Percentiles rank a stretch among this genome's conserved stretches.
Evolutionary conservation across 1,284 basidiomycete genomes (phyloP).

Genomic region (Hymenochaete sp.): DNA sequence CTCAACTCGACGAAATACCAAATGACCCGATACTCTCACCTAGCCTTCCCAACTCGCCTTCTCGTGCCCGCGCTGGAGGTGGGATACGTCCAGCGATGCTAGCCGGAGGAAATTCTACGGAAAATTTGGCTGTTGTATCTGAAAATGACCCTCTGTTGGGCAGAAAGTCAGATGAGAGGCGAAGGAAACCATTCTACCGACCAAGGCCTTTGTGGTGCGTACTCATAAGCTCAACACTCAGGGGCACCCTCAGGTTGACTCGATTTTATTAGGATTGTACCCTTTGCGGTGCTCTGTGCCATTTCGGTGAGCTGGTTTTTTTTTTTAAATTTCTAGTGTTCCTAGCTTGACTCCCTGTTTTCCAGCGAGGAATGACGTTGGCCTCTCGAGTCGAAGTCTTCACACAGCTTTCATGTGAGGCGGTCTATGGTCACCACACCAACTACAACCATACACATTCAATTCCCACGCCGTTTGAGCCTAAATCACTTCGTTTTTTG

Average conservation of each 20-base stretch:
- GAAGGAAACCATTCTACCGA: slow-evolving; percentile 58
- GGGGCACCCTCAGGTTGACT: slow-evolving; percentile 16
- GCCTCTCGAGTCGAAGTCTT: slow-evolving; percentile 70
- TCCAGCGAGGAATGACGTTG: slow-evolving; percentile 68
- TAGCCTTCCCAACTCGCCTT: slow-evolving; percentile 13
- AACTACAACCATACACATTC: slow-evolving; percentile 31
- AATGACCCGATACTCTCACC: slow-evolving; percentile 15
- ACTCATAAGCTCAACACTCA: slow-evolving; percentile 12
- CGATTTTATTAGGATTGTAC: slow-evolving; percentile 49
- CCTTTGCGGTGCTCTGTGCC: slow-evolving; percentile 59
- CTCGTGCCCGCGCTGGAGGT: slow-evolving; percentile 9
- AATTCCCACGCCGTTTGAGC: slow-evolving; percentile 7
- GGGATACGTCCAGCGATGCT: background rate
- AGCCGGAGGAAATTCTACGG: background rate
- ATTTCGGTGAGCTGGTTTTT: slow-evolving; percentile 52
- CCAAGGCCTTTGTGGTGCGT: slow-evolving; percentile 52
- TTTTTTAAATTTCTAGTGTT: background rate
- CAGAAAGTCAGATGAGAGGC: slow-evolving; percentile 8
- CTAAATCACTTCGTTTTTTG: slow-evolving; percentile 17
- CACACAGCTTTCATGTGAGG: slow-evolving; percentile 65
- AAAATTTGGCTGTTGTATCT: background rate
- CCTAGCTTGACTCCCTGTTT: slow-evolving; percentile 8
- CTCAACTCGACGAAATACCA: background rate
- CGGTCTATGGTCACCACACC: slow-evolving; percentile 33
- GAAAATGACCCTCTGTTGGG: slow-evolving; percentile 30